Base-by-base conservation (phyloP, 2,329 filamentous ascomycete species). In the Trichoderma koningii region DNA sequence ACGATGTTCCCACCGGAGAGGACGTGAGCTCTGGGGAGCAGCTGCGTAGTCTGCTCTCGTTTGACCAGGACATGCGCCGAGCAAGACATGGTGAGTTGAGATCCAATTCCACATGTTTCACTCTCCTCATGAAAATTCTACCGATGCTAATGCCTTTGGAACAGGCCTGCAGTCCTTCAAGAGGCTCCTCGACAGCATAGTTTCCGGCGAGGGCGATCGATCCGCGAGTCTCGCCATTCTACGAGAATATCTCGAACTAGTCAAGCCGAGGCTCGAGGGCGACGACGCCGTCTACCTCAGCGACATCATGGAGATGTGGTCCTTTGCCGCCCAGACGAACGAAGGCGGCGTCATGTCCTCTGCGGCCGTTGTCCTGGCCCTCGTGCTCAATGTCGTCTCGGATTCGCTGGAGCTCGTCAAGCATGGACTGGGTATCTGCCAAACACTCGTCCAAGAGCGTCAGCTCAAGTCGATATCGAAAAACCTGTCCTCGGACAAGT, bases 251-350 rank as follows among this genome's bases (percentile, higher is more conserved):
- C 84, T 95, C 55, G 81, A 87, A 52, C 77, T 80, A 7, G 78
- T 83, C 63, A 82, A 81, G 69, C 83, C 85, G 1, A 75, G 76
- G 69, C 77, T 80, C 60, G 73, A 75, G 61, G 73, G 75, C 52
- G 76, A 80, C 63, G 78, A 81, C 64, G 82, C 85, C 7, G 81
- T 88, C 26, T 92, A 89, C 70, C 84, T 98, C 34, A 79, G 84
- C 2, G 92, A 97, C 71, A 79, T 98, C 45, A 90, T 96, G 78
- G 90, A 96, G 71, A 92, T 88, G 66, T 98, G 94, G 94, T 88
- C 87, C 55, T 93, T 91, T 78, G 93, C 91, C 4, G 87, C 87
- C 34, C 88, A 91, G 74, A 87, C 87, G 69, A 92, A 91, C 73
- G 90, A 93, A 70, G 93, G 97, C 66, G 85, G 87, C 63, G 81